Base-by-base conservation (phyloP, 495 filamentous ascomycete genomes). In the Glonium stellatum region DNA sequence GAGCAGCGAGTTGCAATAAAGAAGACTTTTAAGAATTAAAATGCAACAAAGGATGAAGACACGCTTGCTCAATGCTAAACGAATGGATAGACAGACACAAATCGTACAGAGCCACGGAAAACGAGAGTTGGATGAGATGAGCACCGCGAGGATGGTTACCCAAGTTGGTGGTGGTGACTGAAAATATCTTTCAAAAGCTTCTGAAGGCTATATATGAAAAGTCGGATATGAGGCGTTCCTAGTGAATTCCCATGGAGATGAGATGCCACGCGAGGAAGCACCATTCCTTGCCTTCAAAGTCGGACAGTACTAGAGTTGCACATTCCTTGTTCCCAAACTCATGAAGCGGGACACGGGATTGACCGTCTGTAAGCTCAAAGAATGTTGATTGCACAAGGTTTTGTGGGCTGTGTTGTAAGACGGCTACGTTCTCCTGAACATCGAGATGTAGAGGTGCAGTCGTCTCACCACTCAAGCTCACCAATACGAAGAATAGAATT, bases 201-300 rank as follows among this genome's bases (percentile, higher is more conserved):
- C 53, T 19, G 49, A 61, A 47, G 51, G 51, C 36, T 51, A 55
- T 60, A 44, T 60, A 51, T 59, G 51, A 57, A 54, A 35, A 27
- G 36, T 53, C 27, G 36, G 37, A 64, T 44, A 51, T 57, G 35
- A 61, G 34, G 22, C n/a, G 37, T 42, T 46, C 15, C n/a, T 27
- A n/a, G 23, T 47, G 21, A 31, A 57, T 18, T 56, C 51, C 34
- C 57, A 60, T 52, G 47, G 62, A 48, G 50, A 59, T 48, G 55
- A 59, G 35, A 59, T 54, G 52, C 65, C 58, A 67, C 54, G 58
- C 54, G 65, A 64, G 42, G 48, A 55, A 46, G 21, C 55, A 34
- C 11, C 55, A 67, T 67, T 67, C 65, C 61, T 64, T 67, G 51
- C 65, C 44, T 61, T 15, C 21, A 23, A 51, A 53, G 3, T 51